These are phyloP conservation scores for Flaveria linearis DNA, from an alignment of 129 eudicot genomes.

Conservation along the genomic window DNA sequence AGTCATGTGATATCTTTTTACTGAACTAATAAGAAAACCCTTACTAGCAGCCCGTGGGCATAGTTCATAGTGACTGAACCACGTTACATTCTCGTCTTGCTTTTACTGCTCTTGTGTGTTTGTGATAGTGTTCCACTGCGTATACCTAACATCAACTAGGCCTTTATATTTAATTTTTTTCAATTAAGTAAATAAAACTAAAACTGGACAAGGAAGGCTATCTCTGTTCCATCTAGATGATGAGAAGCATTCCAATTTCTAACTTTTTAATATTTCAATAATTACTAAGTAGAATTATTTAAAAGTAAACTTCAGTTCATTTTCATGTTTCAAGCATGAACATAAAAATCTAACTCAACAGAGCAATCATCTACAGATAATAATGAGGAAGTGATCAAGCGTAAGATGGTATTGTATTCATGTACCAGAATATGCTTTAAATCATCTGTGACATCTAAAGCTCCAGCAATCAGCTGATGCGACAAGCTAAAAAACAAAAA, in stretches of 20 bases:
- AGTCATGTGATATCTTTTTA: too few relatives aligned
- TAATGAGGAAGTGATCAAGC: conserved; percentile 24
- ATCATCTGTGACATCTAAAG: conserved; percentile 48
- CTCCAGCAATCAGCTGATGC: conserved; percentile 96
- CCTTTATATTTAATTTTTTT: neutral
- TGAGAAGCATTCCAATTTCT: neutral
- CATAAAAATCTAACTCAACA: conserved; percentile 9
- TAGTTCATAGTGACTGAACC: too few relatives aligned
- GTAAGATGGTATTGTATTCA: neutral
- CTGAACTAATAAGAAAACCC: too few relatives aligned
- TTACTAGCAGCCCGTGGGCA: too few relatives aligned
- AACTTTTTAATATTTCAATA: neutral
- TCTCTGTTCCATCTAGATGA: neutral
- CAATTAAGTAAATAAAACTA: neutral
- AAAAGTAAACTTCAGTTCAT: neutral
- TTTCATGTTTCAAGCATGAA: neutral
- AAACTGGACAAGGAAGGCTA: neutral
- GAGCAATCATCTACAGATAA: neutral
- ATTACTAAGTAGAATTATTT: neutral
- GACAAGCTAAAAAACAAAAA: conserved; percentile 61
- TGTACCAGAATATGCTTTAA: conserved; percentile 72
- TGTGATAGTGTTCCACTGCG: too few relatives aligned
- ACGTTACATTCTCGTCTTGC: too few relatives aligned
- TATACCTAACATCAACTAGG: neutral
- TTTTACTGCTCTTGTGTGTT: too few relatives aligned